These are phyloP conservation scores for Trichoderma atrobrunneum DNA, from an alignment of 2,329 filamentous ascomycete species.

Conservation along the genomic window DNA sequence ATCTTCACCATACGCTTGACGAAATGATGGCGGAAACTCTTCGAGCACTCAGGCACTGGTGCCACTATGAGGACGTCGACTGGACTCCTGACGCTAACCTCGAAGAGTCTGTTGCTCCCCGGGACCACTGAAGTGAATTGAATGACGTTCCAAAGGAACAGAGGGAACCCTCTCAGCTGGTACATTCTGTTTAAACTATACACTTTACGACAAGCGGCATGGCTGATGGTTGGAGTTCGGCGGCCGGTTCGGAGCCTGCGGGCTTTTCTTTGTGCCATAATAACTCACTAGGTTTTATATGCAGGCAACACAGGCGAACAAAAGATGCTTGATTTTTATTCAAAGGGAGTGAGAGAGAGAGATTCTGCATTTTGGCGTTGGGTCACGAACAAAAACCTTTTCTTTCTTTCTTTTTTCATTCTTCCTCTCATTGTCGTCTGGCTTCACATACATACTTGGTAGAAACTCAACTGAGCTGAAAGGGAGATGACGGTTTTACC, in stretches of 20 bases:
- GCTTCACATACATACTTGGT: background rate
- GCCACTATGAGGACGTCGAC: slow-evolving; percentile 42
- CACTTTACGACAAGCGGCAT: background rate
- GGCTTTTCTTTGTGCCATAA: background rate
- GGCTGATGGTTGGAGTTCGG: background rate
- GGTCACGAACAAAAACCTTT: slow-evolving; percentile 7
- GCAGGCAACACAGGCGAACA: background rate
- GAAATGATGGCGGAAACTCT: slow-evolving; percentile 41
- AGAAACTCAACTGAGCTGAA: background rate
- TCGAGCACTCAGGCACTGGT: slow-evolving; percentile 43
- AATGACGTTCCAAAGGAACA: background rate
- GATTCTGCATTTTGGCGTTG: slow-evolving; percentile 15
- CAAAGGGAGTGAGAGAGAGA: background rate
- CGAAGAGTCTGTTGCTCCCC: slow-evolving; percentile 23
- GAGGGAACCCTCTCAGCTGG: background rate
- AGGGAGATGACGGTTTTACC: background rate
- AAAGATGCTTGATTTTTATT: background rate
- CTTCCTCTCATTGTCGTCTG: background rate
- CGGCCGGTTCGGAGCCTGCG: background rate
- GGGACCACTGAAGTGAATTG: background rate
- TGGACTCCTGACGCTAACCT: slow-evolving; percentile 43
- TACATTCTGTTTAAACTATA: background rate
- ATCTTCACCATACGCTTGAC: slow-evolving; percentile 45
- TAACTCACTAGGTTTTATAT: background rate
- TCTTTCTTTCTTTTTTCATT: background rate